Conservation (phyloP, 441 rosid species). For the California macrophylla region DNA sequence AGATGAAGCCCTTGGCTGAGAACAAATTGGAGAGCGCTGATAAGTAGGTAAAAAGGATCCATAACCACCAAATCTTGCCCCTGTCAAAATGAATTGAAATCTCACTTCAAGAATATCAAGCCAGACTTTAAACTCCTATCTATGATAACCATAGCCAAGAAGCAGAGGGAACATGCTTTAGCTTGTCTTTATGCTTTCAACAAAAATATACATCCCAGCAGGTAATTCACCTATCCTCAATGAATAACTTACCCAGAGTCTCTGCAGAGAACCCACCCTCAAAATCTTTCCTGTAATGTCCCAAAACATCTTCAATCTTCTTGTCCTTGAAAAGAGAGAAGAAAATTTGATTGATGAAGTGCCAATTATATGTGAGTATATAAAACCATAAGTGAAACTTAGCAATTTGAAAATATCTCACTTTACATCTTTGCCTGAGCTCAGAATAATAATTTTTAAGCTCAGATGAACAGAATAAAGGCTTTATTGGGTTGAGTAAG, state of each 20-base stretch:
- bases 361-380: neutral
- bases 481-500: neutral
- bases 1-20: constrained; percentile 24
- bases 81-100: constrained; percentile 22
- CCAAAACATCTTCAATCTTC: constrained; percentile 14
- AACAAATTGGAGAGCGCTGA: constrained; percentile 16
- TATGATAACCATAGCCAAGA: neutral
- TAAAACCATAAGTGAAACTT: neutral
- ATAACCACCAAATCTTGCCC: constrained; percentile 23
- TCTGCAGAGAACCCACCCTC: constrained; percentile 15
- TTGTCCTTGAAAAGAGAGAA: constrained; percentile 7
- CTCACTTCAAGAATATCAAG: constrained; percentile 1
- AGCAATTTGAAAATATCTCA: neutral
- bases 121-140: constrained; percentile 12
- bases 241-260: constrained; percentile 14
- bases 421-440: neutral
- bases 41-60: constrained; percentile 25
- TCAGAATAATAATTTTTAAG: neutral
- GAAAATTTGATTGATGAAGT: neutral
- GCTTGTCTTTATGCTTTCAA: constrained; percentile 8
- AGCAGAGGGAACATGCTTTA: neutral
- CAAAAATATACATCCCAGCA: neutral
- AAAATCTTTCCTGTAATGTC: constrained; percentile 16
- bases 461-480: neutral
- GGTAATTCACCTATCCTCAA: constrained; percentile 3